phyloP scores from a whole-genome alignment of 2,329 filamentous ascomycete species.

The Apiospora sp. region DNA sequence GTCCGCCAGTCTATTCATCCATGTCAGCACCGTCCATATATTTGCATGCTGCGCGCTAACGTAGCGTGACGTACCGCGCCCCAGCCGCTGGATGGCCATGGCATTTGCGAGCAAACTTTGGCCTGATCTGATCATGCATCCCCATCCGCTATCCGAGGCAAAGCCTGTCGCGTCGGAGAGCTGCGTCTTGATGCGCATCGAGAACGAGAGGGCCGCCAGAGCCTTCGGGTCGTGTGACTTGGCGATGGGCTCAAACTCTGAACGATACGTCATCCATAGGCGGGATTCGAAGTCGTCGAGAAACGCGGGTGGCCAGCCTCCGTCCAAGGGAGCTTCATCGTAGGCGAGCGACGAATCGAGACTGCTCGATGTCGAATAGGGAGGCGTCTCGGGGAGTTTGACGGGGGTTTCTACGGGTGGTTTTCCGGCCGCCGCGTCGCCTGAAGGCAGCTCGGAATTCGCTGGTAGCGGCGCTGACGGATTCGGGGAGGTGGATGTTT shows the following conservation, averaged over 20 bases:
- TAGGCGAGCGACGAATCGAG: slow-evolving; percentile 61
- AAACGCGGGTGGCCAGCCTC: slow-evolving; percentile 84
- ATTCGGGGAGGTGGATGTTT: not conserved
- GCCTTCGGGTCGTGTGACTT: slow-evolving; percentile 80
- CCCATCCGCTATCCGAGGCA: slow-evolving; percentile 94
- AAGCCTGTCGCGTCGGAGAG: slow-evolving; percentile 83
- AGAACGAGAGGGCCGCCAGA: slow-evolving; percentile 75
- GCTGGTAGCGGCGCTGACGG: slow-evolving; percentile 13
- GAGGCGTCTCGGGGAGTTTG: slow-evolving; percentile 53
- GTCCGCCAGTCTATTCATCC: slow-evolving; percentile 75
- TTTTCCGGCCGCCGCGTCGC: slow-evolving; percentile 25
- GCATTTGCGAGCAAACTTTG: slow-evolving; percentile 93
- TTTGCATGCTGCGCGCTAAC: slow-evolving; percentile 7
- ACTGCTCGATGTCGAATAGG: slow-evolving; percentile 59
- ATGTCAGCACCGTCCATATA: slow-evolving; percentile 30
- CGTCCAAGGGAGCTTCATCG: slow-evolving; percentile 52
- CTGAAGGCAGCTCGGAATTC: not conserved
- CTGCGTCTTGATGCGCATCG: slow-evolving; percentile 83
- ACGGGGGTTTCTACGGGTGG: slow-evolving; percentile 32
- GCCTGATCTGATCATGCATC: slow-evolving; percentile 97
- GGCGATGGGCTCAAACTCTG: slow-evolving; percentile 82
- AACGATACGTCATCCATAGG: slow-evolving; percentile 97
- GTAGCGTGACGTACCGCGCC: slow-evolving; percentile 71
- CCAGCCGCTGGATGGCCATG: slow-evolving; percentile 74
- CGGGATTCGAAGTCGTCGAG: slow-evolving; percentile 91